A percentile compares a stretch with the other conserved stretches of the same genome.
Conservation (phyloP, 2,329 filamentous ascomycete genomes). For the Sporothrix dimorphospora region DNA sequence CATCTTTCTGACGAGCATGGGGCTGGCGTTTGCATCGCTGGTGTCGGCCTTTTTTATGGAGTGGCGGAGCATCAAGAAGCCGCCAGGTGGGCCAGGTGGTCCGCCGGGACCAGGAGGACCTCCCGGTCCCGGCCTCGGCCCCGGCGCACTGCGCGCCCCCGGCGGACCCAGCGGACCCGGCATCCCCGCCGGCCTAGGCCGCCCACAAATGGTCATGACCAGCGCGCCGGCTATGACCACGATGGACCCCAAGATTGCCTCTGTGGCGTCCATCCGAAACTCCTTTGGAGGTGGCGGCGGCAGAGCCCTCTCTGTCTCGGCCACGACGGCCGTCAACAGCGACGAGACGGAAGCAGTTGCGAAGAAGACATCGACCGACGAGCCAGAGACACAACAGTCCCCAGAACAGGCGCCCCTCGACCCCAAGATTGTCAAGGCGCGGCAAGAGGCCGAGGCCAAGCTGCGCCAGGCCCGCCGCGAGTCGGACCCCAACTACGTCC, state of each 20-base stretch:
- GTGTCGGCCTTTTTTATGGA: conserved; percentile 60
- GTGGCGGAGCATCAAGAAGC: conserved; percentile 56
- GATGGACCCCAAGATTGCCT: not conserved
- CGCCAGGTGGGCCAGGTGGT: conserved; percentile 32
- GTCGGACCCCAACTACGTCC: conserved; percentile 25
- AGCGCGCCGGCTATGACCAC: not conserved
- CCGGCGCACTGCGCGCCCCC: not conserved
- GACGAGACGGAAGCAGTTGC: not conserved
- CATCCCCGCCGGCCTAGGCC: not conserved
- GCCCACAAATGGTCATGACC: conserved; percentile 12
- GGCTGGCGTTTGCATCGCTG: conserved; percentile 56
- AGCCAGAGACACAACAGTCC: not conserved
- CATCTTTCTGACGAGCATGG: conserved; percentile 63
- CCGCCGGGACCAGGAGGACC: conserved; percentile 33
- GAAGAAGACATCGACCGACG: not conserved
- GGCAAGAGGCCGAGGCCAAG: conserved; percentile 28
- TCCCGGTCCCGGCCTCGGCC: conserved; percentile 47
- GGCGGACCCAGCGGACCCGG: conserved; percentile 15
- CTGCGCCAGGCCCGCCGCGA: conserved; percentile 30
- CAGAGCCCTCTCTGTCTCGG: not conserved
- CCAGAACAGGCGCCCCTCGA: not conserved
- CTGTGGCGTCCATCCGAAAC: not conserved
- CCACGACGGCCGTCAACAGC: conserved; percentile 6
- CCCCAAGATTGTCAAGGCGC: conserved; percentile 22
- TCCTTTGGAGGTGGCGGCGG: not conserved